Base-by-base conservation (phyloP, 2,329 filamentous ascomycete genomes). In the Fusarium sp. region DNA sequence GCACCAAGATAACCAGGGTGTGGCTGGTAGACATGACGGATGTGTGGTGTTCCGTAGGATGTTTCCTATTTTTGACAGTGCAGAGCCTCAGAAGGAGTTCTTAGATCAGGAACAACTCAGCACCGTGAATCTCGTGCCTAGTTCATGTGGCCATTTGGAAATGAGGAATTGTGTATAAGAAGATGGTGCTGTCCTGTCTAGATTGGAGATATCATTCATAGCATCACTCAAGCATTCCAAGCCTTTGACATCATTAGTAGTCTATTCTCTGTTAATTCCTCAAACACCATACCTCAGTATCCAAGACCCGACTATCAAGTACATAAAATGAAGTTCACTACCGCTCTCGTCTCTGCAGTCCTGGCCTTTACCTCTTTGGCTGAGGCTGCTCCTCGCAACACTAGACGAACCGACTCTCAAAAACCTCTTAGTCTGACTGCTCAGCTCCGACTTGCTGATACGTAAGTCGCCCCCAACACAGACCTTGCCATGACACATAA, bases 371-470 rank as follows among this genome's bases (percentile, higher is more conserved):
- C 77, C 62, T 76, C 80, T 36, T 47, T 76, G 20, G 69, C 77
- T 53, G 57, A 75, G 35, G 73, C 75, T 56, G 71, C 74, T 54
- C 72, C 72, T 46, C 55, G 42, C 25, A 72, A 58, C 54, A 47
- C 56, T 35, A 58, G 55, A 43, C 69, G 63, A 51, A 35, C 57
- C 25, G 41, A 58, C 21, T 43, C 45, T 1, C 36, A 15, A 21
- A 50, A 69, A 8, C 69, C 68, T 46, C 69, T 76, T 21, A 78
- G 75, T 66, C 75, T 77, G 63, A 76, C 80, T 20, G 75, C 78
- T 49, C 76, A 80, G 70, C 79, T 82, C 60, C 71, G 74, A 31
- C 76, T 81, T 31, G 78, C 79, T 5, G 79, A 82, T 65, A 78
- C 75, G 74, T 80, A 68, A 72, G 78, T 68, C 17, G 37, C 20